These are phyloP conservation scores for Phellopilus nigrolimitatus DNA, from an alignment of 1,284 basidiomycete species.

Conservation along the genomic window DNA sequence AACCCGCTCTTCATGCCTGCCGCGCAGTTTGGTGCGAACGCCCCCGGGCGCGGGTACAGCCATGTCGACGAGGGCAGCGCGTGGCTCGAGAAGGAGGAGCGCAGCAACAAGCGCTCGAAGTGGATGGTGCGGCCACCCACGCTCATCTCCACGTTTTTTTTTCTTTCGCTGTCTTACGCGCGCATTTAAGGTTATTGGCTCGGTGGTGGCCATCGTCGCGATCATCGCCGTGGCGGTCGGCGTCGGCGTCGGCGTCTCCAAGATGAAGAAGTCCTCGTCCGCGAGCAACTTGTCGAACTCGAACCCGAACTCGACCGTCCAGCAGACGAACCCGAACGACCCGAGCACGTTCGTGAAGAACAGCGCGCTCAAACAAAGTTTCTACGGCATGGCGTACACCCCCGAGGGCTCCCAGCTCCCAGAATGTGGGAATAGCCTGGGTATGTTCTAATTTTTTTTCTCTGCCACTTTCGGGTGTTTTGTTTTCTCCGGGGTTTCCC, in stretches of 20 bases:
- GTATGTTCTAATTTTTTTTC: slow-evolving; percentile 29
- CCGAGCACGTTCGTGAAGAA: slow-evolving; percentile 65
- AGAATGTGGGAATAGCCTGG: slow-evolving; percentile 42
- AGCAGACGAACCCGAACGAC: slow-evolving; percentile 43
- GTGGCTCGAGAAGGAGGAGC: slow-evolving; percentile 38
- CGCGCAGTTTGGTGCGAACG: slow-evolving; percentile 20
- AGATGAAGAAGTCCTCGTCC: slow-evolving; percentile 29
- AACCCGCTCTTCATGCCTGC: slow-evolving; percentile 18
- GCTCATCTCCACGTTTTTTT: not conserved
- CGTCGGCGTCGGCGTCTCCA: slow-evolving; percentile 51
- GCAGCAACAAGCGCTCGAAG: slow-evolving; percentile 30
- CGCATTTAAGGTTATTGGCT: slow-evolving; percentile 42
- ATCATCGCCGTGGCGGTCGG: slow-evolving; percentile 46
- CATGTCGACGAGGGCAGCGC: slow-evolving; percentile 22
- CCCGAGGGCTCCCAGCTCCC: slow-evolving; percentile 52
- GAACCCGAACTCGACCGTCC: slow-evolving; percentile 22
- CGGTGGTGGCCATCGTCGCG: slow-evolving; percentile 37
- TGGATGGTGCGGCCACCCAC: slow-evolving; percentile 32
- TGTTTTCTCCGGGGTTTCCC: slow-evolving; percentile 4
- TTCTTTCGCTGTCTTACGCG: not conserved
- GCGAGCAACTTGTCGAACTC: slow-evolving; percentile 22
- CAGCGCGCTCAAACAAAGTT: slow-evolving; percentile 51
- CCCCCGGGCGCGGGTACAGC: slow-evolving; percentile 16
- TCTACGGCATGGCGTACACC: slow-evolving; percentile 75
- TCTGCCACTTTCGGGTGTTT: not conserved